A percentile compares a stretch with the other conserved stretches of the same genome.
These are phyloP conservation scores for Vinca major DNA, from an alignment of 305 asterid species.

Conservation along the genomic window DNA sequence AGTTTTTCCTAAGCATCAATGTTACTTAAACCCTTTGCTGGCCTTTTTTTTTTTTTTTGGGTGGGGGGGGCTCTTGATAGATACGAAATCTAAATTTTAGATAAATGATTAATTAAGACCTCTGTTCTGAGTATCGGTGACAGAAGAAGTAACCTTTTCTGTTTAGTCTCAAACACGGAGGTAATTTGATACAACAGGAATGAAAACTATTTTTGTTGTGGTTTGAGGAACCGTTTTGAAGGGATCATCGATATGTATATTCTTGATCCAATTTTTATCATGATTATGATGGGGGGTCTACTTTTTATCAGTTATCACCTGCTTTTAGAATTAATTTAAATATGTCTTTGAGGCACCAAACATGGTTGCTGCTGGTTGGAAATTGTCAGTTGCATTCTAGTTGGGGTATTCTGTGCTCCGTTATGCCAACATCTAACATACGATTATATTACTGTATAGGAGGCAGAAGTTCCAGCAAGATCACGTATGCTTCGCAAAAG, in stretches of 20 bases:
- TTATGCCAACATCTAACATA: background rate
- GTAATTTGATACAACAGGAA: background rate
- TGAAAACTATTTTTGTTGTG: too few species aligned
- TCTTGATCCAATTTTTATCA: background rate
- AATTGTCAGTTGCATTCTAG: background rate
- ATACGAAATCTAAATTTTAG: too few species aligned
- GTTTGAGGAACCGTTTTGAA: background rate
- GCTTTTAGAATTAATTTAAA: background rate
- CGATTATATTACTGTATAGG: conserved; percentile 28
- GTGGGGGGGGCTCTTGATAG: too few species aligned
- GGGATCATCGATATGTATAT: background rate
- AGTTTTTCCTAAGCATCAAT: background rate
- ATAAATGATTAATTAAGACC: background rate
- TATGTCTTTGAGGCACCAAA: background rate
- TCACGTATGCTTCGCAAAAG: conserved; percentile 82
- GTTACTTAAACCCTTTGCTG: background rate
- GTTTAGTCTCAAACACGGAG: background rate
- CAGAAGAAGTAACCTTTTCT: background rate
- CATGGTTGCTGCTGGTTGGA: background rate
- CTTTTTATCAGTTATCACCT: background rate
- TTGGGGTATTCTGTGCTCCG: background rate
- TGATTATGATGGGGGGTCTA: background rate
- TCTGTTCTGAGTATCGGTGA: background rate
- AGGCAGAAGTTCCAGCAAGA: conserved; percentile 48
- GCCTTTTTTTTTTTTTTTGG: too few species aligned